These are phyloP conservation scores for Phytophthora sansomeana DNA, from an alignment of 352 stramenopile genomes.

Conservation along the genomic window DNA sequence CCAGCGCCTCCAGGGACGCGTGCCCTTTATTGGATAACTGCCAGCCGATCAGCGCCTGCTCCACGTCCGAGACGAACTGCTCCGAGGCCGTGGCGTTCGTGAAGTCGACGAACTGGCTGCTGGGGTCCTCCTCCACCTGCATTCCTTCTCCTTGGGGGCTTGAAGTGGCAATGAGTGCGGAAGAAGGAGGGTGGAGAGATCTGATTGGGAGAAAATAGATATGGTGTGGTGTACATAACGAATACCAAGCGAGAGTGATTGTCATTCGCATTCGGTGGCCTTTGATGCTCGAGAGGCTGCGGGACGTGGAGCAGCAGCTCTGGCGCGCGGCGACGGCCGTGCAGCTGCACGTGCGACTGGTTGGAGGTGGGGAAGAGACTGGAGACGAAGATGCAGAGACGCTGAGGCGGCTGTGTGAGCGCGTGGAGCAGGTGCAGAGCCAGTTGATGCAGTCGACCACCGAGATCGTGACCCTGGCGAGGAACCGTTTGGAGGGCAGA, in stretches of 20 bases:
- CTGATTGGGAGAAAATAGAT: not conserved
- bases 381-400: slow-evolving; percentile 1
- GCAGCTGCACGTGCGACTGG: slow-evolving; percentile 18
- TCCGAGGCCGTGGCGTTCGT: slow-evolving; percentile 85
- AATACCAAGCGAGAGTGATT: not conserved
- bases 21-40: slow-evolving; percentile 73
- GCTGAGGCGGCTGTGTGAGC: slow-evolving; percentile 12
- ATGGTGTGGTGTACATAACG: not conserved
- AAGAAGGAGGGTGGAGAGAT: not conserved
- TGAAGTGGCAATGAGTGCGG: slow-evolving; percentile 31
- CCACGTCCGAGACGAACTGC: slow-evolving; percentile 80
- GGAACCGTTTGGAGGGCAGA: too few relatives aligned
- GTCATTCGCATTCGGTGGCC: not conserved
- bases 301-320: slow-evolving; percentile 30
- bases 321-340: slow-evolving; percentile 10
- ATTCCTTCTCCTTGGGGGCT: slow-evolving; percentile 27
- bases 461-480: slow-evolving; percentile 20
- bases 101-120: slow-evolving; percentile 88
- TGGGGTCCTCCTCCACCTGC: slow-evolving; percentile 85
- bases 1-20: slow-evolving; percentile 50
- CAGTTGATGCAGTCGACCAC: slow-evolving; percentile 19
- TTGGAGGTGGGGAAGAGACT: not conserved
- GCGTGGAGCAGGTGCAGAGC: slow-evolving; percentile 21
- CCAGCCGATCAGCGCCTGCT: slow-evolving; percentile 80
- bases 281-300: slow-evolving; percentile 14